These are phyloP conservation scores for Pyrus hybrid DNA, from an alignment of 331 rosid species.

Conservation along the genomic window DNA sequence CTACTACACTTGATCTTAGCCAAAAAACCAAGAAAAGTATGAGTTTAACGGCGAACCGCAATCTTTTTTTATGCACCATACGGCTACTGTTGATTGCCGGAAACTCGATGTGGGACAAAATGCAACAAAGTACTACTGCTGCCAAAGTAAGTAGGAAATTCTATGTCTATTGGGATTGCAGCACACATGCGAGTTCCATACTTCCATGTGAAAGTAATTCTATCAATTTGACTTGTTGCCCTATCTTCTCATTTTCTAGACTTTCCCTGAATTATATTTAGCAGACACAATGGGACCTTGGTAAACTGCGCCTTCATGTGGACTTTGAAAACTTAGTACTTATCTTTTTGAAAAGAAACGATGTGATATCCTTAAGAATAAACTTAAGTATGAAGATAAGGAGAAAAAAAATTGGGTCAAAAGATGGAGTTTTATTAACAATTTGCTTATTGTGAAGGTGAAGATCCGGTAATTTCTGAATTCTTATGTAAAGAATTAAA, in stretches of 20 bases:
- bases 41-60: rapidly evolving
- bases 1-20: neutral
- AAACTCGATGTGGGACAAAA: neutral
- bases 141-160: neutral
- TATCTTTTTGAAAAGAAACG: neutral
- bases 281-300: neutral
- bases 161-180: neutral
- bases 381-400: neutral
- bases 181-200: neutral
- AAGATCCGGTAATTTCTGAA: neutral
- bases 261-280: neutral
- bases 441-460: neutral
- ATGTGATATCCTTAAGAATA: neutral
- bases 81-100: neutral
- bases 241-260: neutral
- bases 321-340: neutral
- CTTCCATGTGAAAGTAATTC: neutral
- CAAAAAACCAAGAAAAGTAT: neutral
- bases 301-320: neutral
- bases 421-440: conserved; percentile 5
- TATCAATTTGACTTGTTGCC: neutral
- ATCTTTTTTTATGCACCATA: neutral
- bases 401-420: neutral
- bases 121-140: neutral
- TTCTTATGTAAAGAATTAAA: neutral